A percentile compares a stretch with the other conserved stretches of the same genome.
phyloP scores from a whole-genome alignment of 352 stramenopile species.

The Peronospora destructor region DNA sequence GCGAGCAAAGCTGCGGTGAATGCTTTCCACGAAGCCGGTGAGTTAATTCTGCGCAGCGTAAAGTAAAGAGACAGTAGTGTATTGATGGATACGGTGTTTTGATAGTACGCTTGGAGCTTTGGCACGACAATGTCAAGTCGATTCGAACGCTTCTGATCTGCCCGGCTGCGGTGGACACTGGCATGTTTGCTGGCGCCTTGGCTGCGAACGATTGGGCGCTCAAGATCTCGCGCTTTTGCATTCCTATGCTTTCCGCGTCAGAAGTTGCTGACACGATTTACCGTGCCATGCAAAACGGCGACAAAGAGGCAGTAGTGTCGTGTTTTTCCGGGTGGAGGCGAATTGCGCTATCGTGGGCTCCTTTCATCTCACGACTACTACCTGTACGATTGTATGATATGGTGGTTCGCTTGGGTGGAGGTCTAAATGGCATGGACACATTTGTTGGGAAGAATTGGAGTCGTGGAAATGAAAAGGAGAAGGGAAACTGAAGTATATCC shows the following conservation, averaged over 20 bases:
- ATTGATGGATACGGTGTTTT: neutral
- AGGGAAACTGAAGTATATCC: constrained; percentile 1
- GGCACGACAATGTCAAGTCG: constrained; percentile 41
- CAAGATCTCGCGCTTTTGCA: constrained; percentile 31
- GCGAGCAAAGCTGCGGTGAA: constrained; percentile 68
- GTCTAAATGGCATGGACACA: constrained; percentile 68
- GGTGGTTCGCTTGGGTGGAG: constrained; percentile 50
- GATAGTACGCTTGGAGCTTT: constrained; percentile 71
- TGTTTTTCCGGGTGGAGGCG: constrained; percentile 57
- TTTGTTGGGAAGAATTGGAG: constrained; percentile 59
- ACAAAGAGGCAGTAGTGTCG: constrained; percentile 51
- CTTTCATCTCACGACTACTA: constrained; percentile 42
- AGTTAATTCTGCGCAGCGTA: neutral
- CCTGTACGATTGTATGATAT: constrained; percentile 46
- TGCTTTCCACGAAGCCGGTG: constrained; percentile 65
- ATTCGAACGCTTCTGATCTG: constrained; percentile 73
- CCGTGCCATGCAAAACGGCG: constrained; percentile 39
- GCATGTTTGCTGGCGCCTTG: constrained; percentile 69
- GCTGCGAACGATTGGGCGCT: constrained; percentile 32
- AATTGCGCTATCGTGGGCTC: constrained; percentile 44
- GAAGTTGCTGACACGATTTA: constrained; percentile 52
- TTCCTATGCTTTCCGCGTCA: constrained; percentile 43
- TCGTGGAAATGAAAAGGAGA: constrained; percentile 23
- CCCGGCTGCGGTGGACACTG: constrained; percentile 59
- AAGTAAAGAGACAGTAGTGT: neutral